Percentiles rank a stretch among this genome's conserved stretches.
Evolutionary conservation across 495 filamentous ascomycete genomes (phyloP).

Genomic region (Paragyromitra xinjiangensis): DNA sequence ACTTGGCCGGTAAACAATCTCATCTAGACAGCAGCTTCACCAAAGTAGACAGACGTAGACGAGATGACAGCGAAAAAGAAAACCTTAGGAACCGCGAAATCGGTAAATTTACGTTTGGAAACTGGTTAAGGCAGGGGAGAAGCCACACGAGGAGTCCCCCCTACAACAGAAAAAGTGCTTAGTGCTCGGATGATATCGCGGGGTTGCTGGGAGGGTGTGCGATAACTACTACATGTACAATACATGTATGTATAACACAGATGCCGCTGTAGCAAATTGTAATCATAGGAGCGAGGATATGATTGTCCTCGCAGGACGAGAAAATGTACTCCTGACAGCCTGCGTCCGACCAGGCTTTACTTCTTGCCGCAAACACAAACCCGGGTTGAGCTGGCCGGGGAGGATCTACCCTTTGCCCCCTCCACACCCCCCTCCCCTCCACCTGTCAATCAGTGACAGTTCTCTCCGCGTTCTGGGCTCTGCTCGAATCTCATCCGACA

Average conservation of each 20-base stretch:
- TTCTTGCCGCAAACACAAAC: constrained; percentile 48
- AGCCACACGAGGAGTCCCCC: constrained; percentile 34
- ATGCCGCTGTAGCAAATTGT: constrained; percentile 40
- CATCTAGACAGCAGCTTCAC: constrained; percentile 26
- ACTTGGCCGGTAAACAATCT: constrained; percentile 43
- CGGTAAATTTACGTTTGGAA: constrained; percentile 39
- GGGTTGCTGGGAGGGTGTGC: constrained; percentile 29
- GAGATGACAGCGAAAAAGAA: constrained; percentile 31
- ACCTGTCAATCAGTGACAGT: constrained; percentile 26
- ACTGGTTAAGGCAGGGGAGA: constrained; percentile 34
- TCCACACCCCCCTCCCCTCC: constrained; percentile 15
- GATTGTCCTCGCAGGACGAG: constrained; percentile 48
- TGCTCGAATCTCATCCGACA: constrained; percentile 1
- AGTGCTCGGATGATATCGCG: constrained; percentile 41
- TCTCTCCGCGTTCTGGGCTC: constrained; percentile 25
- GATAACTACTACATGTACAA: constrained; percentile 24
- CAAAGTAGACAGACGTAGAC: not conserved
- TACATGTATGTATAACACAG: constrained; percentile 12
- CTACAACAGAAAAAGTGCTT: constrained; percentile 20
- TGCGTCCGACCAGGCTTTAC: constrained; percentile 38
- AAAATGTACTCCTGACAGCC: constrained; percentile 35
- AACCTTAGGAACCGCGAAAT: constrained; percentile 12
- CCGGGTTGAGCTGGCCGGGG: constrained; percentile 40
- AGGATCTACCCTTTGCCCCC: constrained; percentile 42
- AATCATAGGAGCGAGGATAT: constrained; percentile 38